Base-by-base conservation (phyloP, 306 rosid species). In the Morella rubra region DNA sequence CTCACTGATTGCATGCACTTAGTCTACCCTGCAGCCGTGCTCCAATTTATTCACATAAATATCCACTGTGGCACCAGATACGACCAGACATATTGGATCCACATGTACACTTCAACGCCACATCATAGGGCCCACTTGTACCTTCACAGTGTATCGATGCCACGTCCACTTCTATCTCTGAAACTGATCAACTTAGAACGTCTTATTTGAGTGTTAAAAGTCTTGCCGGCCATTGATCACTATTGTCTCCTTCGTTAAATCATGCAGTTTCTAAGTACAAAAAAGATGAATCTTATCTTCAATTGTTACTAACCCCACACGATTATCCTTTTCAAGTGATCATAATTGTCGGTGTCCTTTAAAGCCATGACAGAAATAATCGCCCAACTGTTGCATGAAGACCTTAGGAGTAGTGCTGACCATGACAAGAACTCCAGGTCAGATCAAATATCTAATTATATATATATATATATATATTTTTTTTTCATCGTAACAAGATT, bases 181-280 rank as follows among this genome's bases (percentile, higher is more conserved):
- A 81, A 80, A 32, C 37, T 32, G 37, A 32, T 44, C 83, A 80
- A 49, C 86, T 76, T 60, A 83, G 79, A 70, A 51, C 73, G 72
- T 77, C 82, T 72, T 85, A 81, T 66, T 71, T 79, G 66, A 81
- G 68, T 81, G 22, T 56, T 6, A 20, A 58, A 71, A 81, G 80
- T 83, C 78, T 76, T 88, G 96, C 84, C 85, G 80, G 88, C 86
- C 87, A 87, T 82, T 76, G 66, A 76, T 32, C 37, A 32, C 78
- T 60, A 81, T 72, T 78, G 87, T 88, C 80, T 44, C 49, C 66
- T 71, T 61, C 11, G 70, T 77, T 83, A 83, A 86, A 73, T 32
- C 37, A 32, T 32, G 61, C 76, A 40, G 75, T 80, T 80, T 75
- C 85, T 71, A 80, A 77, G 89, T 83, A 84, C 84, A 78, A 52